phyloP scores from a whole-genome alignment of 2,329 filamentous ascomycete species.

The Sporothrix sp. region DNA sequence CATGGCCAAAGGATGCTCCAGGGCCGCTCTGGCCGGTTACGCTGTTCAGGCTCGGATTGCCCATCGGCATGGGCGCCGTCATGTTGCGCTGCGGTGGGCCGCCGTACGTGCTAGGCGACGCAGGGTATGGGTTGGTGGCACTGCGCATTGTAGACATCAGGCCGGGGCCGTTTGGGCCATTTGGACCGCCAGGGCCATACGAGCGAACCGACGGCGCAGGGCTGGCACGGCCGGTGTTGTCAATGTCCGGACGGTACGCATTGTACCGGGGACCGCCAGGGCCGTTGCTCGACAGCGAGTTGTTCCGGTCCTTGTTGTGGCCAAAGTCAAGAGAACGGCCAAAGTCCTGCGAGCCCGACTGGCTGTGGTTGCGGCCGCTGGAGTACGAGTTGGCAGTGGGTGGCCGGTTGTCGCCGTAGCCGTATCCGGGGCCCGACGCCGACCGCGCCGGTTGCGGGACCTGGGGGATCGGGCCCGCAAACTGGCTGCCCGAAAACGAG shows the following conservation, averaged over 20 bases:
- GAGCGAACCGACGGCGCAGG: constrained; percentile 25
- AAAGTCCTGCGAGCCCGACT: background rate
- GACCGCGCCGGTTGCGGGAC: constrained; percentile 22
- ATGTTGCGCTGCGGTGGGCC: constrained; percentile 25
- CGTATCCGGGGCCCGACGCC: constrained; percentile 17
- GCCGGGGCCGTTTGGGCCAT: background rate
- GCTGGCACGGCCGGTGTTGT: constrained; percentile 20
- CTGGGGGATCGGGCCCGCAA: constrained; percentile 18
- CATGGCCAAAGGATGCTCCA: constrained; percentile 5
- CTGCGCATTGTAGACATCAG: constrained; percentile 20
- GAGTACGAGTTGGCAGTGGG: background rate
- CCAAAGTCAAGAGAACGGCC: background rate
- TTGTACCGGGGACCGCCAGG: constrained; percentile 9
- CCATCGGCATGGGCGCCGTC: constrained; percentile 25
- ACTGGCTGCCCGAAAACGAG: constrained; percentile 15
- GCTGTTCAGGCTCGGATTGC: background rate
- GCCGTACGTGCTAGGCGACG: background rate
- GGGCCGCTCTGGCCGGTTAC: background rate
- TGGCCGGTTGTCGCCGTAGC: background rate
- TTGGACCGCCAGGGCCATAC: constrained; percentile 10
- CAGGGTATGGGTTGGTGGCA: constrained; percentile 21
- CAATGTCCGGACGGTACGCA: background rate
- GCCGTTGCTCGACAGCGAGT: constrained; percentile 9
- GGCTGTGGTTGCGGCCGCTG: background rate
- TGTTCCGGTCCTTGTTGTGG: background rate